These are phyloP conservation scores for Quercus lobata DNA, from an alignment of 331 rosid species.

Conservation along the genomic window DNA sequence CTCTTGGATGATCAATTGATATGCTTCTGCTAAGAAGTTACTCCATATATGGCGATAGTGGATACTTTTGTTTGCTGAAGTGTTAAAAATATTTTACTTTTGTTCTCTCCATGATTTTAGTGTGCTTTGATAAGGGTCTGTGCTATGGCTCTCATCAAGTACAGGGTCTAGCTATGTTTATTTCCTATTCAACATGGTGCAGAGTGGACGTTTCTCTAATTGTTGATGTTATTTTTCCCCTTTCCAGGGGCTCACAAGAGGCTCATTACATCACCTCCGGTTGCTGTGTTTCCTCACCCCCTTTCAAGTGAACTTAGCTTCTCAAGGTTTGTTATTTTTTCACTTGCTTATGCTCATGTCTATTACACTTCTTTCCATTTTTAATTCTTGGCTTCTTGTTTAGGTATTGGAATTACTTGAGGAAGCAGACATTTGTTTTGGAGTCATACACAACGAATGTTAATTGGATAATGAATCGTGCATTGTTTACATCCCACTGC, in stretches of 20 bases:
- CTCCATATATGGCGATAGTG: background rate
- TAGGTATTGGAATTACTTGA: constrained; percentile 98
- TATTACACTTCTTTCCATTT: constrained; percentile 11
- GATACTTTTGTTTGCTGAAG: background rate
- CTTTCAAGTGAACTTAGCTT: constrained; percentile 94
- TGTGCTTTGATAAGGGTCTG: background rate
- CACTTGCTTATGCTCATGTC: background rate
- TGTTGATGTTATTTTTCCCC: constrained; percentile 17
- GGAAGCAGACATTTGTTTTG: constrained; percentile 96
- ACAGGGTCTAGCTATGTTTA: background rate
- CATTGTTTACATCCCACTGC: constrained; percentile 73
- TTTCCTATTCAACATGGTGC: background rate
- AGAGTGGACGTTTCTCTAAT: background rate
- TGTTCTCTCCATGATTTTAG: background rate
- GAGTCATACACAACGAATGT: constrained; percentile 81
- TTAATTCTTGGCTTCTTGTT: constrained; percentile 22
- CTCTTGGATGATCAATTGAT: background rate
- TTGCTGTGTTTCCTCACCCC: constrained; percentile 97
- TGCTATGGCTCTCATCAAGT: background rate
- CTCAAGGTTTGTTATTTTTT: constrained; percentile 62
- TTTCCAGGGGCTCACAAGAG: constrained; percentile 83
- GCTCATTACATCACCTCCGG: constrained; percentile 91
- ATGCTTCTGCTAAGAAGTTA: background rate
- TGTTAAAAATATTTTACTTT: background rate
- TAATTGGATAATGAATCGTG: constrained; percentile 92